Conservation (phyloP, 1,139 yeast genomes). For the Debaryomyces sp. region DNA sequence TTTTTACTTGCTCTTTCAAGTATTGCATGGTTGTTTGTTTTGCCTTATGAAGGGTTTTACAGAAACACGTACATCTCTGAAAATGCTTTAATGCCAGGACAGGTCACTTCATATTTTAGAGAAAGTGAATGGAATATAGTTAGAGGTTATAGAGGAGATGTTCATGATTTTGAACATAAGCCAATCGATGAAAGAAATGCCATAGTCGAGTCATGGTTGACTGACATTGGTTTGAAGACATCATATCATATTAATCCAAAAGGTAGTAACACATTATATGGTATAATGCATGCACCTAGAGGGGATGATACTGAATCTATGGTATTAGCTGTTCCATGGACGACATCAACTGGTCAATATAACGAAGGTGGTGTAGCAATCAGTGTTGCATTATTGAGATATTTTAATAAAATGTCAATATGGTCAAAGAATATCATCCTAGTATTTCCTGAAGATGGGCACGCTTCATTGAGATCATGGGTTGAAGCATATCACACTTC, state of each 20-base stretch:
- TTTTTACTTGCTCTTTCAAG: conserved; percentile 63
- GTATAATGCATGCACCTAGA: conserved; percentile 86
- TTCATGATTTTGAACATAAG: conserved; percentile 41
- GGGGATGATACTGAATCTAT: conserved; percentile 97
- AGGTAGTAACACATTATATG: conserved; percentile 61
- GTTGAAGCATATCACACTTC: conserved; percentile 91
- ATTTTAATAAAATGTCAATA: conserved; percentile 80
- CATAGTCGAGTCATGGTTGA: conserved; percentile 60
- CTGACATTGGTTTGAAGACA: conserved; percentile 73
- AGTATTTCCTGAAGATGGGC: conserved; percentile 78
- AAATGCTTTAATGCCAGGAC: conserved; percentile 96
- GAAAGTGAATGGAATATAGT: conserved; percentile 94
- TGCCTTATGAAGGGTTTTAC: conserved; percentile 83
- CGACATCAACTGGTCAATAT: conserved; percentile 53
- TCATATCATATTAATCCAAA: conserved; percentile 42
- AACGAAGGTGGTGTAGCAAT: conserved; percentile 85
- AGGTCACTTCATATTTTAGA: conserved; percentile 87
- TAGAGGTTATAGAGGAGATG: conserved; percentile 77
- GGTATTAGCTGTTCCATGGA: conserved; percentile 90
- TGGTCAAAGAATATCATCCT: conserved; percentile 95
- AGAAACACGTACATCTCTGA: conserved; percentile 88
- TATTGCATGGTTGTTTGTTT: conserved; percentile 62
- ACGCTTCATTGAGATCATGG: conserved; percentile 78
- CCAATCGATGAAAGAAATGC: conserved; percentile 41
- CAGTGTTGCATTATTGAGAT: conserved; percentile 72